Conservation (phyloP, 306 rosid genomes). For the Medicago lupulina region DNA sequence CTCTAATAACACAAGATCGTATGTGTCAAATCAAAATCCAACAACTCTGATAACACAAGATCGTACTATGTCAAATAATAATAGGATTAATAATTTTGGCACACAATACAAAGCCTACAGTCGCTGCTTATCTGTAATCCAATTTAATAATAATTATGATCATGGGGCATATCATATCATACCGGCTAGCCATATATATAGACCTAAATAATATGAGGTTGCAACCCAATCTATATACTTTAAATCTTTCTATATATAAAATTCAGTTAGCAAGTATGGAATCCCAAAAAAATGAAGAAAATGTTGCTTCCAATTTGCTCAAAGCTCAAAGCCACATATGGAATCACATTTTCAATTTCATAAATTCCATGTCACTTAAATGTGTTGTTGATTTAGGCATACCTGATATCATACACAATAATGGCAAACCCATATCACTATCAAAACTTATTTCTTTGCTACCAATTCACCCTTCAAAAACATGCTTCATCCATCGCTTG, state of each 20-base stretch:
- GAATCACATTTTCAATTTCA: slow-evolving; percentile 34
- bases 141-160: too few relatives aligned
- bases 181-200: neutral
- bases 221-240: neutral
- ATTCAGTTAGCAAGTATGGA: slow-evolving; percentile 22
- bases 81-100: too few relatives aligned
- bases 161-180: too few relatives aligned
- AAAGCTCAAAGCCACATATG: slow-evolving; percentile 36
- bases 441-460: slow-evolving; percentile 39
- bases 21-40: too few relatives aligned
- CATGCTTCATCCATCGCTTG: neutral
- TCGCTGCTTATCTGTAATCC: too few relatives aligned
- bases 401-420: slow-evolving; percentile 43
- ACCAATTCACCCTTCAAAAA: slow-evolving; percentile 36
- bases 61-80: too few relatives aligned
- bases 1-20: too few relatives aligned
- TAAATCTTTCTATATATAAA: neutral
- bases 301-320: slow-evolving; percentile 20
- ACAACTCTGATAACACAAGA: too few relatives aligned
- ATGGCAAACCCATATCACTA: slow-evolving; percentile 31
- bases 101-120: too few relatives aligned
- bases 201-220: neutral
- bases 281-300: neutral
- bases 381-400: slow-evolving; percentile 34
- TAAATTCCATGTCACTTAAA: slow-evolving; percentile 47